Conservation (phyloP, 345 rosid genomes). For the Eutrema heterophyllum region DNA sequence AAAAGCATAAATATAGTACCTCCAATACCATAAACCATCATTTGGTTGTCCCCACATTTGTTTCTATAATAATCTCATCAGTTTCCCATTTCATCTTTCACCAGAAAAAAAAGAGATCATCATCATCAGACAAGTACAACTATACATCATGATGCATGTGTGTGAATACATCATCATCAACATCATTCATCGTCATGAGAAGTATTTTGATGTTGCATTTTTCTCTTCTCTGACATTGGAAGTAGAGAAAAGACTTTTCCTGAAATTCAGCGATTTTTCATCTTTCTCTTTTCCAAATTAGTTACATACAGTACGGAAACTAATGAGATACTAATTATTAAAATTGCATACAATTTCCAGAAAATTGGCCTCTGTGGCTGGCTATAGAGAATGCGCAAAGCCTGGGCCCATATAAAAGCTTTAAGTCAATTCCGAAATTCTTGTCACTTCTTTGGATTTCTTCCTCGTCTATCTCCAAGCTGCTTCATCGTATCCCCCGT, state of each 20-base stretch:
- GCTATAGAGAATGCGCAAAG: conserved; percentile 18
- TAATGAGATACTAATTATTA: conserved; percentile 12
- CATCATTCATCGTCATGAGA: background rate
- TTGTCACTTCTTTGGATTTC: conserved; percentile 40
- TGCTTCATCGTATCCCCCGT: conserved; percentile 45
- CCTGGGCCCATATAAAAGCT: conserved; percentile 29
- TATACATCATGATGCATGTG: conserved; percentile 19
- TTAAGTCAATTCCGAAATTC: conserved; percentile 15
- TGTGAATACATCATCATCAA: background rate
- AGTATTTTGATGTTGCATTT: background rate
- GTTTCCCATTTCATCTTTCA: conserved; percentile 12
- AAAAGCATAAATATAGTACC: conserved; percentile 6
- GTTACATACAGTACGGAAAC: conserved; percentile 26
- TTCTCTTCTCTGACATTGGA: background rate
- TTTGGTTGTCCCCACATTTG: conserved; percentile 14
- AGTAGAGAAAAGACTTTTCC: background rate
- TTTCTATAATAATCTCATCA: conserved; percentile 12
- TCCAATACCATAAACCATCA: conserved; percentile 17
- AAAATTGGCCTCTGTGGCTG: conserved; percentile 2
- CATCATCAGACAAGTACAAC: conserved; percentile 21
- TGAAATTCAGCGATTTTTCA: conserved; percentile 13
- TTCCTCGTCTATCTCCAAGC: conserved; percentile 59
- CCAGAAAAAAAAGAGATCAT: background rate
- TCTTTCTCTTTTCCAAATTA: conserved; percentile 4
- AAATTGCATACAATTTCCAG: conserved; percentile 21